Conservation (phyloP, 495 filamentous ascomycete genomes). For the Penicillium alfredii region DNA sequence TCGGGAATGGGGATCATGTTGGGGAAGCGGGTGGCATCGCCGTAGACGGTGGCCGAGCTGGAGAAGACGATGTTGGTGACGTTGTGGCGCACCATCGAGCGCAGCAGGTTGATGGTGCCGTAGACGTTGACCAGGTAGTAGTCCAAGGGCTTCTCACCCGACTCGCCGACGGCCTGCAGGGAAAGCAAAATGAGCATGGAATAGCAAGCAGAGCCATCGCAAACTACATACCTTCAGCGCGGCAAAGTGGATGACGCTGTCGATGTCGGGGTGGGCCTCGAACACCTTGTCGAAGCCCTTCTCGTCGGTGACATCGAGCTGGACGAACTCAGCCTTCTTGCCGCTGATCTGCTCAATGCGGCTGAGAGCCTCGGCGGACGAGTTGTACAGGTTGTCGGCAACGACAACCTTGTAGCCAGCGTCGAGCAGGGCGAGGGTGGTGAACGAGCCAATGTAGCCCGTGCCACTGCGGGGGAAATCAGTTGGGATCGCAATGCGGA, state of each 20-base stretch:
- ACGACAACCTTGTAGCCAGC: slow-evolving; percentile 95
- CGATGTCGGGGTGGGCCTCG: slow-evolving; percentile 80
- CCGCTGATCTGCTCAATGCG: slow-evolving; percentile 91
- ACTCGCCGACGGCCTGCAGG: slow-evolving; percentile 89
- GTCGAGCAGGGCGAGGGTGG: slow-evolving; percentile 80
- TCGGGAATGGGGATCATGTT: slow-evolving; percentile 99
- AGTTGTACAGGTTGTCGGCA: slow-evolving; percentile 94
- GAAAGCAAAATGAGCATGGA: slow-evolving; percentile 6
- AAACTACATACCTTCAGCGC: slow-evolving; percentile 85
- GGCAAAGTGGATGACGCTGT: slow-evolving; percentile 97
- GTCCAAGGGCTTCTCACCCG: slow-evolving; percentile 88
- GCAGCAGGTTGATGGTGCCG: slow-evolving; percentile 82
- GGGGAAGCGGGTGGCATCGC: slow-evolving; percentile 90
- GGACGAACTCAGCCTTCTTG: slow-evolving; percentile 78
- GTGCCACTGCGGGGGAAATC: slow-evolving; percentile 62
- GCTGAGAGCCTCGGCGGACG: slow-evolving; percentile 78
- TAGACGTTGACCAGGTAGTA: slow-evolving; percentile 97
- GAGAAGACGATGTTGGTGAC: slow-evolving; percentile 98
- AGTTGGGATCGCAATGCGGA: slow-evolving; percentile 9
- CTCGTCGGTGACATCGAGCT: slow-evolving; percentile 84
- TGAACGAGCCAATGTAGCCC: slow-evolving; percentile 99
- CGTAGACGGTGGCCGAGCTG: slow-evolving; percentile 93
- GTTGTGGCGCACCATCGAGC: slow-evolving; percentile 80
- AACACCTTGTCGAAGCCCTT: slow-evolving; percentile 82
- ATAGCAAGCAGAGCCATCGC: too few species aligned